phyloP scores from a whole-genome alignment of 2,329 filamentous ascomycete genomes.

The Penicillium sp. region DNA sequence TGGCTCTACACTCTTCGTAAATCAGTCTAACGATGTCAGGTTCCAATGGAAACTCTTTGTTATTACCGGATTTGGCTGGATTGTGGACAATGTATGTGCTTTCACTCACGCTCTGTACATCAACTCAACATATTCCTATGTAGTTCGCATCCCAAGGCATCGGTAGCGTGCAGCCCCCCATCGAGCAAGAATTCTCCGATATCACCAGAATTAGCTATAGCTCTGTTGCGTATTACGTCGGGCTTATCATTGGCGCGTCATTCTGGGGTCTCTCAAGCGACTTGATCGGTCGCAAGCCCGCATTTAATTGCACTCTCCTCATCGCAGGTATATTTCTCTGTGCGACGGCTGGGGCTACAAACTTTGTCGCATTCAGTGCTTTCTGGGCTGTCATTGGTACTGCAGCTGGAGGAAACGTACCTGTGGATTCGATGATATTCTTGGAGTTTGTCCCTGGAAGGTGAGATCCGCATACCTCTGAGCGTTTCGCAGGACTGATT shows the following conservation, averaged over 20 bases:
- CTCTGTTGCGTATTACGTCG: slow-evolving; percentile 38
- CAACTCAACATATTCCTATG: background rate
- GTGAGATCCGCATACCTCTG: slow-evolving; percentile 2
- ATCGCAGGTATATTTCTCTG: slow-evolving; percentile 38
- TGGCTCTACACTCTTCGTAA: background rate
- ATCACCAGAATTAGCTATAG: slow-evolving; percentile 31
- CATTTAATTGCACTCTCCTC: slow-evolving; percentile 50
- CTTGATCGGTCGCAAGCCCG: slow-evolving; percentile 45
- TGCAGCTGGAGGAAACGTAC: slow-evolving; percentile 29
- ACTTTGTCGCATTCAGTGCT: slow-evolving; percentile 30
- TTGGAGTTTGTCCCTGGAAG: slow-evolving; percentile 30
- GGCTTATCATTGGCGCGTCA: slow-evolving; percentile 48
- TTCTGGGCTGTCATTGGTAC: slow-evolving; percentile 31
- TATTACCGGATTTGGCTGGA: slow-evolving; percentile 70
- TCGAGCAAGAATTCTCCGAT: slow-evolving; percentile 26
- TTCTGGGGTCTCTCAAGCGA: slow-evolving; percentile 49
- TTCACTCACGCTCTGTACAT: background rate
- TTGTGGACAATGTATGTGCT: slow-evolving; percentile 57
- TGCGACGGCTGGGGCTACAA: slow-evolving; percentile 24
- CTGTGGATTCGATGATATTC: slow-evolving; percentile 31
- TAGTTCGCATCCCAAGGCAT: slow-evolving; percentile 33
- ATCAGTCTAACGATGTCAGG: slow-evolving; percentile 10
- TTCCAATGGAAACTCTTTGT: slow-evolving; percentile 63
- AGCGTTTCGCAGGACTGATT: background rate
- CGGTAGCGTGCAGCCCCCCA: slow-evolving; percentile 29